Evolutionary conservation across 129 eudicot genomes (phyloP).

Genomic region (Tagetes patula): DNA sequence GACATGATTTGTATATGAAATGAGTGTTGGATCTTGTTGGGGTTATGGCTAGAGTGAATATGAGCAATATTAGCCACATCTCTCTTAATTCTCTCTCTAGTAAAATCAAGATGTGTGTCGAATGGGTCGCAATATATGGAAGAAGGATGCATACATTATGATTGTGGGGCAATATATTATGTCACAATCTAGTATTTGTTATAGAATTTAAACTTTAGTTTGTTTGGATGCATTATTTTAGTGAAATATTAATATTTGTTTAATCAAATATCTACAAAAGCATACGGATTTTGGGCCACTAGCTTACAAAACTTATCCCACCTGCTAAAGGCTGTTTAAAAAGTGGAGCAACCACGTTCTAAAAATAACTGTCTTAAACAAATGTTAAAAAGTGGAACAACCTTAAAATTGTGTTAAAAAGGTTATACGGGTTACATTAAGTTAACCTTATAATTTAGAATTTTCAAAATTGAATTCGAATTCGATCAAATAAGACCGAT

Average conservation of each 20-base stretch:
- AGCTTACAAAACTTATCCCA: no score
- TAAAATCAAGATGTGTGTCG: constrained; percentile 23
- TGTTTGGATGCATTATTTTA: constrained; percentile 21
- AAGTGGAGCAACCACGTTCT: no score
- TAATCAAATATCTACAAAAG: neutral
- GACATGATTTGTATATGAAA: constrained; percentile 46
- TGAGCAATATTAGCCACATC: constrained; percentile 29
- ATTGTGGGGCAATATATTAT: constrained; percentile 22
- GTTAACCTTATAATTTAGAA: no score
- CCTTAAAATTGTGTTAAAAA: no score
- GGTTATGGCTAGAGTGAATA: constrained; percentile 27
- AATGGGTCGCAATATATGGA: constrained; percentile 32
- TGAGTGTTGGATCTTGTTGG: constrained; percentile 27
- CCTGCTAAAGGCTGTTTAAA: no score
- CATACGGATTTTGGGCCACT: no score
- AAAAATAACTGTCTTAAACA: no score
- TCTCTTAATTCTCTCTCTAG: constrained; percentile 15
- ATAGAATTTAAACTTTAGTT: neutral
- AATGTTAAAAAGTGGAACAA: no score
- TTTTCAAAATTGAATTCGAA: no score
- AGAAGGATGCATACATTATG: constrained; percentile 22
- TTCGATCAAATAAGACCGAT: no score
- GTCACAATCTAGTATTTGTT: constrained; percentile 24
- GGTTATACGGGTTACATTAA: no score
- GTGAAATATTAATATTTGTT: neutral